These are phyloP conservation scores for Kluyveromyces aestuarii DNA, from an alignment of 805 yeast genomes.

Conservation along the genomic window DNA sequence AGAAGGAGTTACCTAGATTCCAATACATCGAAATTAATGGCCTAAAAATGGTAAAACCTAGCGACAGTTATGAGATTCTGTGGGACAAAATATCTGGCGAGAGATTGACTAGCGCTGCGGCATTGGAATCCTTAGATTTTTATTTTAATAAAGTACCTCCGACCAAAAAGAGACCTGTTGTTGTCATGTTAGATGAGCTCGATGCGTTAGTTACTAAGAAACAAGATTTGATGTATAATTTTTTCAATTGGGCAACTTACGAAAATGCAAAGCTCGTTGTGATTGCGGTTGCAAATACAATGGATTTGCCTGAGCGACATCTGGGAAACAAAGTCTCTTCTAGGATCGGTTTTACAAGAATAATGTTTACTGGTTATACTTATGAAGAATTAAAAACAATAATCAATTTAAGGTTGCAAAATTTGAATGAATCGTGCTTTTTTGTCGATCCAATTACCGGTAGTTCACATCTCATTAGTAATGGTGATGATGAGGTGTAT, in stretches of 20 bases:
- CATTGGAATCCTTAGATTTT: slow-evolving; percentile 61
- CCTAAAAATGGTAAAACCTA: slow-evolving; percentile 70
- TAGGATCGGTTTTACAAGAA: slow-evolving; percentile 77
- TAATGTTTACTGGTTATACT: slow-evolving; percentile 84
- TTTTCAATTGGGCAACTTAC: slow-evolving; percentile 95
- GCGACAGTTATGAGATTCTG: slow-evolving; percentile 68
- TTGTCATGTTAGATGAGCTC: slow-evolving; percentile 81
- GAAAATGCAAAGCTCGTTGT: slow-evolving; percentile 71
- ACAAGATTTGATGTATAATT: slow-evolving; percentile 86
- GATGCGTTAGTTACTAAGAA: slow-evolving; percentile 78
- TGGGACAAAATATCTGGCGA: slow-evolving; percentile 69
- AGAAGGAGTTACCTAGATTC: slow-evolving; percentile 40
- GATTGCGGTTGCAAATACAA: slow-evolving; percentile 90
- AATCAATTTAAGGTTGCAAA: slow-evolving; percentile 59
- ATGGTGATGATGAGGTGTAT: slow-evolving; percentile 7
- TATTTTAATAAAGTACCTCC: slow-evolving; percentile 41
- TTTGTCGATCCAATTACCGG: slow-evolving; percentile 31
- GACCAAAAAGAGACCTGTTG: slow-evolving; percentile 37
- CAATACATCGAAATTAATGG: slow-evolving; percentile 86
- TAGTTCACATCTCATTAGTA: slow-evolving; percentile 25
- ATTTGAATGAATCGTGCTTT: slow-evolving; percentile 30
- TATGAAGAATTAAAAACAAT: slow-evolving; percentile 69
- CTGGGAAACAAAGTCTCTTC: slow-evolving; percentile 85
- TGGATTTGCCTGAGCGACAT: slow-evolving; percentile 91
- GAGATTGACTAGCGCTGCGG: slow-evolving; percentile 50